Evolutionary conservation across 2,329 filamentous ascomycete genomes (phyloP).

Genomic region (Fonsecaea multimorphosa): DNA sequence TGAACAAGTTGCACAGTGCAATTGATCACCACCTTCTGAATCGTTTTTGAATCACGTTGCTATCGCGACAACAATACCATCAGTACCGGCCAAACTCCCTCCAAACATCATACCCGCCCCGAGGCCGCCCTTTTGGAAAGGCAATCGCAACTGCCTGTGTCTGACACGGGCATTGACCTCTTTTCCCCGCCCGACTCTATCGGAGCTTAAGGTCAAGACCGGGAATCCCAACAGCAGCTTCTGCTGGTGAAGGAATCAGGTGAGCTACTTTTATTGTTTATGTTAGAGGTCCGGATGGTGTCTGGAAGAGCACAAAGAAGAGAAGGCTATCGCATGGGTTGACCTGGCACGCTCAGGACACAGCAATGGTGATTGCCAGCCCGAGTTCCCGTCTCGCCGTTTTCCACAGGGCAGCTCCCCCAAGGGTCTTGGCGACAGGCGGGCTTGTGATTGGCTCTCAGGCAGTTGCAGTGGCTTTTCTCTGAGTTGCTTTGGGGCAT

Average conservation of each 20-base stretch:
- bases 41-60: not conserved
- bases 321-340: not conserved
- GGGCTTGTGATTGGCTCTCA: constrained; percentile 8
- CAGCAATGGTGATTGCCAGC: not conserved
- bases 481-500: constrained; percentile 16
- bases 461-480: constrained; percentile 23
- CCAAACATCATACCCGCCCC: not conserved
- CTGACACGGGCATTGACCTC: constrained; percentile 11
- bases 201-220: not conserved
- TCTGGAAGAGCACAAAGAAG: not conserved
- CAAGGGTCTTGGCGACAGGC: constrained; percentile 7
- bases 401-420: constrained; percentile 14
- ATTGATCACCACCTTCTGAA: not conserved
- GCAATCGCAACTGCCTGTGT: constrained; percentile 2
- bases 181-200: not conserved
- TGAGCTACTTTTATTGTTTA: not conserved
- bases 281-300: not conserved
- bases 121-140: not conserved
- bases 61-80: not conserved
- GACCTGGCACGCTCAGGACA: not conserved
- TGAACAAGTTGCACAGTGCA: not conserved
- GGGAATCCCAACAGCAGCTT: not conserved
- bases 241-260: not conserved
- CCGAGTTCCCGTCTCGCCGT: constrained; percentile 4
- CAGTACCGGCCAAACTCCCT: not conserved